phyloP scores from a whole-genome alignment of 306 rosid genomes.

The Quercus parvula region DNA sequence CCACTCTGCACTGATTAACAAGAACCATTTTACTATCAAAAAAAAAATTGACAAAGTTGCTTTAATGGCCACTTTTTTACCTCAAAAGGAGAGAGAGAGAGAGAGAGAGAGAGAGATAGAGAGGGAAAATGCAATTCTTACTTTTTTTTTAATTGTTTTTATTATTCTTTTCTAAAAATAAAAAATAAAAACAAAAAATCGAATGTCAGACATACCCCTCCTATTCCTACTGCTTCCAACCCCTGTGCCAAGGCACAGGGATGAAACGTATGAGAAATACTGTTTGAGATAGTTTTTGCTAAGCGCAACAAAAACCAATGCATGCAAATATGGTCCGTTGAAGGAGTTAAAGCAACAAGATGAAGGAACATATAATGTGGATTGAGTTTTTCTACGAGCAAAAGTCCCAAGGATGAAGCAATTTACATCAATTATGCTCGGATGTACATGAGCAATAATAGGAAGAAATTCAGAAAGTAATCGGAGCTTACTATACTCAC shows the following conservation, averaged over 20 bases:
- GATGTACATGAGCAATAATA: background rate
- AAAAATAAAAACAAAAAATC: too few species aligned
- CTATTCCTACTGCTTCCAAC: too few species aligned
- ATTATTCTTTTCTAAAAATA: too few species aligned
- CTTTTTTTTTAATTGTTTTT: too few species aligned
- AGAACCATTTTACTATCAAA: background rate
- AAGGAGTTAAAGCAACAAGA: background rate
- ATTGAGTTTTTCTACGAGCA: background rate
- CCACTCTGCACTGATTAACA: constrained; percentile 4
- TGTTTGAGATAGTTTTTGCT: too few species aligned
- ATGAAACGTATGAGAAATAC: too few species aligned
- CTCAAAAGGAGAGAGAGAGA: background rate
- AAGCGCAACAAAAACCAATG: too few species aligned
- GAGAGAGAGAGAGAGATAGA: too few species aligned
- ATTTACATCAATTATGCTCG: constrained; percentile 3
- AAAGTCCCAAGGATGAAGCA: background rate
- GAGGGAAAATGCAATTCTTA: background rate
- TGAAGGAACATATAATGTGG: background rate
- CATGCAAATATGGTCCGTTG: too few species aligned
- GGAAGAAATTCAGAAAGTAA: constrained; percentile 3
- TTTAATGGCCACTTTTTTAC: background rate
- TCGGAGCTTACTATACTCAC: constrained; percentile 34
- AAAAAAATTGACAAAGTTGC: background rate
- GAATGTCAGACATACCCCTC: too few species aligned
- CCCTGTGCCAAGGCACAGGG: too few species aligned